Percentiles rank a stretch among this genome's conserved stretches.
phyloP scores from a whole-genome alignment of 192 early-diverging fungal species.

The Entomortierella beljakovae region DNA sequence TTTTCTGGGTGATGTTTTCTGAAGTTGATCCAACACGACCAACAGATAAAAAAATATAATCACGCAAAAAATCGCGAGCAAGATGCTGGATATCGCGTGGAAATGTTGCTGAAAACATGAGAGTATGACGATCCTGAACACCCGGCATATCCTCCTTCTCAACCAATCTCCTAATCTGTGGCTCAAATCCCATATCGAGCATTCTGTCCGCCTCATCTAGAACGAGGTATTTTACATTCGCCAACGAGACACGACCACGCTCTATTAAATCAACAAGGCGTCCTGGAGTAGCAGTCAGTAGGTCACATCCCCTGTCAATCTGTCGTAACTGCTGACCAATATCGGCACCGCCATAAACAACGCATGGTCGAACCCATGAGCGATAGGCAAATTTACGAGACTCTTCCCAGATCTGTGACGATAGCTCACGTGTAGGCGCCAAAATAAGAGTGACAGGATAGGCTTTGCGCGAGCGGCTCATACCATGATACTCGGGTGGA shows the following conservation, averaged over 20 bases:
- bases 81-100: slow-evolving; percentile 89
- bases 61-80: slow-evolving; percentile 82
- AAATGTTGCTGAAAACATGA: slow-evolving; percentile 97
- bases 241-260: slow-evolving; percentile 78
- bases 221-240: slow-evolving; percentile 86
- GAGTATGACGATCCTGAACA: slow-evolving; percentile 83
- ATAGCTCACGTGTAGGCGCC: slow-evolving; percentile 95
- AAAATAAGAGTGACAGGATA: slow-evolving; percentile 85
- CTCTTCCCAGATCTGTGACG: slow-evolving; percentile 96
- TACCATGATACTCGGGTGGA: slow-evolving; percentile 54
- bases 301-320: slow-evolving; percentile 92
- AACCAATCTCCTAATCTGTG: slow-evolving; percentile 89
- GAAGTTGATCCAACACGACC: slow-evolving; percentile 95
- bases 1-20: slow-evolving; percentile 94
- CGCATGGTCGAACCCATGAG: slow-evolving; percentile 92
- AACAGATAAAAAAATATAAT: slow-evolving; percentile 88
- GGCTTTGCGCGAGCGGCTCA: slow-evolving; percentile 75
- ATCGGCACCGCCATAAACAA: slow-evolving; percentile 95
- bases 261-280: slow-evolving; percentile 94
- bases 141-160: slow-evolving; percentile 76
- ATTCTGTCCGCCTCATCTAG: slow-evolving; percentile 98
- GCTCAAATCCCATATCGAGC: slow-evolving; percentile 96
- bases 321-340: slow-evolving; percentile 88
- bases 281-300: slow-evolving; percentile 95
- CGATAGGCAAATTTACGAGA: slow-evolving; percentile 84